Evolutionary conservation across 495 filamentous ascomycete species (phyloP).

Genomic region (Rhypophila decipiens): DNA sequence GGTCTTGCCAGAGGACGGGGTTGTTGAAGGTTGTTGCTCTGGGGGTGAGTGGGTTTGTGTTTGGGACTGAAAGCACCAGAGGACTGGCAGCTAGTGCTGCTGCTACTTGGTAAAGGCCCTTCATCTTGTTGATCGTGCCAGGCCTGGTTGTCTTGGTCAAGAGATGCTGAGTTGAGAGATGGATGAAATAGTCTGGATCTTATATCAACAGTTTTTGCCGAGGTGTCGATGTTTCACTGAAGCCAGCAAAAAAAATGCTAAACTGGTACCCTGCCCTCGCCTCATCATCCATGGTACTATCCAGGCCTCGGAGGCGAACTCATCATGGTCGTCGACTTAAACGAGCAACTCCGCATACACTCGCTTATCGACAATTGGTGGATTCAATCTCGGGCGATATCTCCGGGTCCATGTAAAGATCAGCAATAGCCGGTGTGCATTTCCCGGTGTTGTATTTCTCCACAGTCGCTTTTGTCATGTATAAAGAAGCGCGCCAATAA

Average conservation of each 20-base stretch:
- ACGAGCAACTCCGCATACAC: neutral
- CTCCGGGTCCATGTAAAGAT: neutral
- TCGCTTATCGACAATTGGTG: neutral
- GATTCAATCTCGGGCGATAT: neutral
- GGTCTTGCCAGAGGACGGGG: slow-evolving; percentile 31
- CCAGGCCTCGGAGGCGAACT: no score
- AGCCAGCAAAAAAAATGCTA: neutral
- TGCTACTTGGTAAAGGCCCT: neutral
- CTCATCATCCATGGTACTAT: no score
- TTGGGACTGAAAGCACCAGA: neutral
- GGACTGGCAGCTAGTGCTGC: neutral
- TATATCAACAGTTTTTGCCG: no score
- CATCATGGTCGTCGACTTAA: no score
- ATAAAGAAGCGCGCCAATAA: neutral
- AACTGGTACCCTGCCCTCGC: no score
- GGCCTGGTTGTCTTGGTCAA: neutral
- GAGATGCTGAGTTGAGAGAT: neutral
- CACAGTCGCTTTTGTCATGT: no score
- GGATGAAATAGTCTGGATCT: no score
- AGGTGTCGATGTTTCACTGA: no score
- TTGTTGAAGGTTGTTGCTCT: slow-evolving; percentile 28
- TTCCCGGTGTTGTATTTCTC: neutral
- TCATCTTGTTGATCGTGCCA: neutral
- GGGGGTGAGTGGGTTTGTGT: neutral
- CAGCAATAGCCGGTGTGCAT: neutral